Evolutionary conservation across 2,329 filamentous ascomycete genomes (phyloP).

Genomic region (Lachnellula subtilissima): DNA sequence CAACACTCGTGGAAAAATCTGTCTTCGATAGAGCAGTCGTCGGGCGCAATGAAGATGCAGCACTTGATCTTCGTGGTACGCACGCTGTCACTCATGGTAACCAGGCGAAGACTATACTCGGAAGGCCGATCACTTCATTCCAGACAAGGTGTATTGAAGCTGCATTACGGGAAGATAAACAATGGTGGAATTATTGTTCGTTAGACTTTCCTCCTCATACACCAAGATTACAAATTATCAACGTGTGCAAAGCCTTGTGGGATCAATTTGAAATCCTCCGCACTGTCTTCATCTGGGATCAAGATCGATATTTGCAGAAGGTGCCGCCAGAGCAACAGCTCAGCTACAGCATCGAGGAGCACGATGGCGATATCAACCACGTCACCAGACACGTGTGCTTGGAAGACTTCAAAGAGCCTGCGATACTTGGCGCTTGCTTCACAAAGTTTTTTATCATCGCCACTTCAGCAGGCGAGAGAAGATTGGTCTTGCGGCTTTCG

Average conservation of each 20-base stretch:
- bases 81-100: background rate
- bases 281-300: conserved; percentile 9
- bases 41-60: too few relatives aligned
- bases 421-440: background rate
- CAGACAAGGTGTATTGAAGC: conserved; percentile 9
- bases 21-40: too few relatives aligned
- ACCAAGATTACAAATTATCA: background rate
- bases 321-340: background rate
- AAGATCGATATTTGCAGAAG: conserved; percentile 8
- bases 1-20: background rate
- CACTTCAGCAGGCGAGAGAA: background rate
- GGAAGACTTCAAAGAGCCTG: background rate
- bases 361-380: too few relatives aligned
- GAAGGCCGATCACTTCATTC: conserved; percentile 7
- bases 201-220: conserved; percentile 8
- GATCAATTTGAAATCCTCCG: conserved; percentile 8
- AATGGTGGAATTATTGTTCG: conserved; percentile 4
- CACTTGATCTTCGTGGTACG: background rate
- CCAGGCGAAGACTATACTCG: background rate
- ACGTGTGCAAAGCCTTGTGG: conserved; percentile 3
- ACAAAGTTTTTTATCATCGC: background rate
- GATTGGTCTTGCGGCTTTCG: conserved; percentile 36
- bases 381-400: background rate
- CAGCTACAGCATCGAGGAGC: background rate
- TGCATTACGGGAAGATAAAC: conserved; percentile 3